Base-by-base conservation (phyloP, 495 filamentous ascomycete species). In the Penicillium canariense region DNA sequence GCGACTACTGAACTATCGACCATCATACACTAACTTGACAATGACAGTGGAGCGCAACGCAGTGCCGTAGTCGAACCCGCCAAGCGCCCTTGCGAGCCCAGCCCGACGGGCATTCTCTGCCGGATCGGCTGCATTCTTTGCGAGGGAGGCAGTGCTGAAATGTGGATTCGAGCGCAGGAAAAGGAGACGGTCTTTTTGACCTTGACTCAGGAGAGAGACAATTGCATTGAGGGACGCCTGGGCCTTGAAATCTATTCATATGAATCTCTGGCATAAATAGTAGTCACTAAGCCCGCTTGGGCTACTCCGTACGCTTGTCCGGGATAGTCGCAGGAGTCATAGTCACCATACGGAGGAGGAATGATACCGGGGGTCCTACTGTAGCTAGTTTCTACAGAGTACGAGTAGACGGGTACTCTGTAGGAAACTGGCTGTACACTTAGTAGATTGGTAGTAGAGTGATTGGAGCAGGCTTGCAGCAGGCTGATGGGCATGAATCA, bases 51-150 rank as follows among this genome's bases (percentile, higher is more conserved):
- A 46, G 25, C 43, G 15, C n/a, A 22, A 20, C 23, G 12, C 8
- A 27, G 25, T 22, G 43, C 43, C 43, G 6, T 22, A 25, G 28
- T 46, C 43, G 26, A 14, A 30, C 17, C 45, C 22, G 45, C 45
- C 36, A 31, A 32, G 49, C 22, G 36, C 50, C 56, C 56, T 49
- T 50, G 49, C 49, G 42, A 52, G 25, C 42, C n/a, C 9, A 44
- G 23, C 23, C 36, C 23, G 42, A 8, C 42, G 45, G 50, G 47
- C 50, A 53, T 52, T 58, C 44, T 44, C 20, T 53, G 42, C 43
- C 50, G 56, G 56, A 52, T 57, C 43, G 50, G 39, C 56, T 32
- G 40, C 56, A 59, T 59, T 59, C 56, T 58, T 58, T 50, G 46
- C 50, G 49, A 58, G 31, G 42, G 56, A 59, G 56, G 56, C 50